Evolutionary conservation across 169 alveolate species (phyloP), one percentile per base, ranked within the genome.

Genomic region (Cryptosporidium viatorum): DNA sequence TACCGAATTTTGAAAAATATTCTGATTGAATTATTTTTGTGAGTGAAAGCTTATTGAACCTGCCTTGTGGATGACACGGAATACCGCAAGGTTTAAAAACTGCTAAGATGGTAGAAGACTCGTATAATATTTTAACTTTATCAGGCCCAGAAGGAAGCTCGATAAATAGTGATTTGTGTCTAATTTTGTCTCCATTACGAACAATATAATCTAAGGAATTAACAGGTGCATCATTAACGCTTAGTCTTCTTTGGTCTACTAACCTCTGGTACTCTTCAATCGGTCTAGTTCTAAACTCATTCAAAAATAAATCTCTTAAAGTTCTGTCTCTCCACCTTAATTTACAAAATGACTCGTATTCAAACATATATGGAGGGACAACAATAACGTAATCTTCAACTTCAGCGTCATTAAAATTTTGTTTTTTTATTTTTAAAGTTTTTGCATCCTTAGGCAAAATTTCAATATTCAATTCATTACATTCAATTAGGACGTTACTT

Each of bases 41-140:
- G 16, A 96, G 85, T n/a, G 97, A 85, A 86, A 95, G 96, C 71
- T 93, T 93, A 58, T 94, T 91, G 84, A 91, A 94, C 26, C 94
- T 96, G 2, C 97, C 98, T 21, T 96, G 92, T 41, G 96, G 94
- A 91, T 96, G 97, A 9, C 94, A 95, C n/a, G 97, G 97, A 93
- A 95, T 93, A 4, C 97, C 95, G 33, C 96, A 86, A 12, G 98
- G 98, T 69, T 96, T 96, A 84, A 93, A 93, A 5, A 95, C 97
- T 8, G 93, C 95, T 33, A 96, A 65, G 45, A 84, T 91, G 23
- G 93, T 70, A 14, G 92, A 86, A 92, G 93, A 93, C 45, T 95
- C 95, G 70, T 70, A 84, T 29, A 94, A 75, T 39, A 96, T 93
- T 60, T 91, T 92, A 43, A 95, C 92, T 50, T 85, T 91, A 29